Conservation (phyloP, 371 early-diverging fungal species). For the Mucor piriformis region DNA sequence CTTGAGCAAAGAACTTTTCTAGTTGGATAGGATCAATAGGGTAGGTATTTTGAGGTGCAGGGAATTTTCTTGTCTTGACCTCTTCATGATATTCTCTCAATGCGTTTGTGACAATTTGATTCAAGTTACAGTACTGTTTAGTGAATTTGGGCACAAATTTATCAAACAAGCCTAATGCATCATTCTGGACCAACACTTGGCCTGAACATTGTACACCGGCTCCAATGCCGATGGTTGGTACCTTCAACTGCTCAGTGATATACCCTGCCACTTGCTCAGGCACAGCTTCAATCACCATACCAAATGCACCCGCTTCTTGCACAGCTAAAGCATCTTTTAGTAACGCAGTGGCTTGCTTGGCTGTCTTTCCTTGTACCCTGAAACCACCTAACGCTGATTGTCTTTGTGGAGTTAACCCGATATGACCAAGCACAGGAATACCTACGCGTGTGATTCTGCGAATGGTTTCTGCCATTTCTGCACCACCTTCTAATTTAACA, state of each 20-base stretch:
- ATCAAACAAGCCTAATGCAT: conserved; percentile 88
- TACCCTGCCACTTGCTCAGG: conserved; percentile 84
- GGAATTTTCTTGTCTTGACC: conserved; percentile 80
- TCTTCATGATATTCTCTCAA: conserved; percentile 73
- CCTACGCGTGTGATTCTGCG: conserved; percentile 78
- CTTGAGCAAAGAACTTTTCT: conserved; percentile 48
- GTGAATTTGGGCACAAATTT: conserved; percentile 86
- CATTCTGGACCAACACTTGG: conserved; percentile 91
- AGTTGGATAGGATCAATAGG: conserved; percentile 66
- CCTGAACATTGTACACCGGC: conserved; percentile 89
- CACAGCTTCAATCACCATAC: conserved; percentile 91
- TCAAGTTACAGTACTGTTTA: conserved; percentile 83
- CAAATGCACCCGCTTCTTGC: conserved; percentile 92
- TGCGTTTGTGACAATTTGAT: conserved; percentile 70
- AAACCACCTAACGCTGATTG: conserved; percentile 87
- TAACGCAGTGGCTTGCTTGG: conserved; percentile 70
- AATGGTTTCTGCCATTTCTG: conserved; percentile 79
- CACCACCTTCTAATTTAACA: conserved; percentile 95
- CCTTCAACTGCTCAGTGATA: conserved; percentile 72
- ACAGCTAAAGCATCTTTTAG: conserved; percentile 88
- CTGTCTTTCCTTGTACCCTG: conserved; percentile 90
- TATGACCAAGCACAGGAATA: conserved; percentile 91
- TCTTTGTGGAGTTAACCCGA: conserved; percentile 95
- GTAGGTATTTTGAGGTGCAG: conserved; percentile 76
- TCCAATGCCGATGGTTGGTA: conserved; percentile 98